Evolutionary conservation across 139 green algal genomes (phyloP), one percentile per base, ranked within the genome.

Genomic region (Parachlorella kessleri): DNA sequence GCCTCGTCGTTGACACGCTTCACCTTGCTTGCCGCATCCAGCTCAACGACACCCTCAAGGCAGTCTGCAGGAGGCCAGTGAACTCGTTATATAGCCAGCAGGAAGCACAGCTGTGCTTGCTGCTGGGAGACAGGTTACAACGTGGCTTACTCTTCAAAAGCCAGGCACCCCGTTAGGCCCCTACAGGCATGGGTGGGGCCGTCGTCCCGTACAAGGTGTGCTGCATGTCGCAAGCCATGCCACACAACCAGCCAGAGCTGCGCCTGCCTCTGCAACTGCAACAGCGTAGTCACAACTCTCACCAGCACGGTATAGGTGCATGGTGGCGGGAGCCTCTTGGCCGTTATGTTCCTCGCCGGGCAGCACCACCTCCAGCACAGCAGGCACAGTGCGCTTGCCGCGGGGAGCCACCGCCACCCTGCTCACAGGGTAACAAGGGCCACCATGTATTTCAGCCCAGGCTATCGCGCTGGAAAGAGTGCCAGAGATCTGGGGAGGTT

Each of bases 281-380:
- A n/a, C n/a, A n/a, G 2, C 64, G 32, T 8, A 69, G 6, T 9
- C 35, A 72, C 35, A 33, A 3, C 68, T 35, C 6, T 21, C 68
- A 66, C 70, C 70, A 66, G 70, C 70, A 5, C 70, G 70, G 42
- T 75, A 66, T 21, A 75, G 30, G 70, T 65, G 70, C 70, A 75
- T 37, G 7, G 9, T 66, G 70, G 30, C n/a, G n/a, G n/a, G n/a
- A 28, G 30, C 41, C 9, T 24, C 41, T 7, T 55, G 33, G n/a
- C n/a, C n/a, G n/a, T n/a, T n/a, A n/a, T n/a, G n/a, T 5, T 41
- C 48, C 8, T 41, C 70, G 3, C 41, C 42, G 2, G 68, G 68
- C 68, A 28, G 70, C 70, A 42, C 38, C 26, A 75, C 33, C 2
- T n/a, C 1, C 14, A 75, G 41, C 32, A 75, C 41, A 21, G 36